Percentiles rank a stretch among this genome's conserved stretches.
These are phyloP conservation scores for Ophiognomonia clavigignenti-juglandacearum DNA, from an alignment of 2,329 filamentous ascomycete species.

Conservation along the genomic window DNA sequence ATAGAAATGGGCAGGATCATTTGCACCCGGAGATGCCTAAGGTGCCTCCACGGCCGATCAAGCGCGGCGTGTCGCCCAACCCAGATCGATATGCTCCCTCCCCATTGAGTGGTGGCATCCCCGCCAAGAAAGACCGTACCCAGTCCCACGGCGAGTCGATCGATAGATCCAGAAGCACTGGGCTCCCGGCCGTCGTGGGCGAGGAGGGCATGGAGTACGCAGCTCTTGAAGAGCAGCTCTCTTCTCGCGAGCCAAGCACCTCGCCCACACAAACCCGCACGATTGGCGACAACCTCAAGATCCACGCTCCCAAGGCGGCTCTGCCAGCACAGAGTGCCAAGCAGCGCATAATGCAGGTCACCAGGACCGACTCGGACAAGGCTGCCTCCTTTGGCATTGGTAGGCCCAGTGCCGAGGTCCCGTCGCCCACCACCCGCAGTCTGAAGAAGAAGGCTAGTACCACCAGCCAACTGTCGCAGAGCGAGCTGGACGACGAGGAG, in stretches of 20 bases:
- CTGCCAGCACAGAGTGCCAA: slow-evolving; percentile 77
- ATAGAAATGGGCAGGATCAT: slow-evolving; percentile 40
- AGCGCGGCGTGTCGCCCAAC: slow-evolving; percentile 73
- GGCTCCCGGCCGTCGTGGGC: slow-evolving; percentile 71
- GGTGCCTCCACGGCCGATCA: slow-evolving; percentile 74
- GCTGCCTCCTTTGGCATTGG: slow-evolving; percentile 83
- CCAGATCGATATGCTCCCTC: slow-evolving; percentile 79
- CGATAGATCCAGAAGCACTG: slow-evolving; percentile 69
- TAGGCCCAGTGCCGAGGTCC: slow-evolving; percentile 52
- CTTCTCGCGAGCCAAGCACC: slow-evolving; percentile 34
- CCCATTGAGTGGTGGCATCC: slow-evolving; percentile 70
- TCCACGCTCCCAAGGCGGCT: slow-evolving; percentile 86
- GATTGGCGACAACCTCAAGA: slow-evolving; percentile 73
- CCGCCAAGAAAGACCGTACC: slow-evolving; percentile 35
- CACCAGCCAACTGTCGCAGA: slow-evolving; percentile 44
- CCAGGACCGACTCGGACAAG: slow-evolving; percentile 83
- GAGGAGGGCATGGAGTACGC: slow-evolving; percentile 90
- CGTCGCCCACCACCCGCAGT: slow-evolving; percentile 41
- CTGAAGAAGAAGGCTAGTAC: slow-evolving; percentile 61
- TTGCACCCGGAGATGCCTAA: slow-evolving; percentile 46
- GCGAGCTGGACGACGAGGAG: slow-evolving; percentile 62
- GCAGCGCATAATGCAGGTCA: slow-evolving; percentile 76
- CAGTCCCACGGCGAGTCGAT: slow-evolving; percentile 37
- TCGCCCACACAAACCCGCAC: slow-evolving; percentile 71
- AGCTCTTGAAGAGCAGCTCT: slow-evolving; percentile 44